Conservation (phyloP, 2,329 filamentous ascomycete genomes). For the Paraphaeosphaeria sporulosa region DNA sequence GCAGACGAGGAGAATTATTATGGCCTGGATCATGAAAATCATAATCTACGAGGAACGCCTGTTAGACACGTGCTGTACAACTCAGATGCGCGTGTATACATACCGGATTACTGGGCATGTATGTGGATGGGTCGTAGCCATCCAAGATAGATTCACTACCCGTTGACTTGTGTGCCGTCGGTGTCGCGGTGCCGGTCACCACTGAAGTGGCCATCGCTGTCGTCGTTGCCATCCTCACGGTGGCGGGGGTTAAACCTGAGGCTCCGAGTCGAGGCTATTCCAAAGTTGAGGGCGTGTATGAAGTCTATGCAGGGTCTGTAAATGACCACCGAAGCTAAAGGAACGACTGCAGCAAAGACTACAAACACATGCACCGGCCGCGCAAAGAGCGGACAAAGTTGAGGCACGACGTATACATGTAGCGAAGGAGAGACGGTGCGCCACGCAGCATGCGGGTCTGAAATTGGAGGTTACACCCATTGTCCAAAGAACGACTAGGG, state of each 20-base stretch:
- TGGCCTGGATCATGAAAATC: slow-evolving; percentile 57
- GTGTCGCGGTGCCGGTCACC: slow-evolving; percentile 1
- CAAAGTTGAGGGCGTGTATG: background rate
- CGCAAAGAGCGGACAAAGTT: background rate
- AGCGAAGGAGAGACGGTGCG: background rate
- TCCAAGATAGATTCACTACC: background rate
- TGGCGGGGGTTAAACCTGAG: background rate
- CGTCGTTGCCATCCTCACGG: background rate
- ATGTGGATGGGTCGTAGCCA: background rate
- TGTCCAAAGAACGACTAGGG: background rate
- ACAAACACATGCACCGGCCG: background rate
- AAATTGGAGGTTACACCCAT: background rate
- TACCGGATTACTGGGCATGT: slow-evolving; percentile 2
- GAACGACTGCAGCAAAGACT: background rate
- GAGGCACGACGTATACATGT: background rate
- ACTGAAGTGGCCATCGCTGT: background rate
- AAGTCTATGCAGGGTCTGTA: background rate
- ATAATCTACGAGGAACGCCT: background rate
- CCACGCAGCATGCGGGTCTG: background rate
- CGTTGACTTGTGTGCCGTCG: background rate
- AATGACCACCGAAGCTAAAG: background rate
- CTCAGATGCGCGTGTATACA: background rate
- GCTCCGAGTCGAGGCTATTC: background rate
- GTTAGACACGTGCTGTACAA: background rate
- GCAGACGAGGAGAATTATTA: slow-evolving; percentile 78